A percentile compares a stretch with the other conserved stretches of the same genome.
These are phyloP conservation scores for Rugosomyces carneus DNA, from an alignment of 1,284 basidiomycete genomes.

Conservation along the genomic window DNA sequence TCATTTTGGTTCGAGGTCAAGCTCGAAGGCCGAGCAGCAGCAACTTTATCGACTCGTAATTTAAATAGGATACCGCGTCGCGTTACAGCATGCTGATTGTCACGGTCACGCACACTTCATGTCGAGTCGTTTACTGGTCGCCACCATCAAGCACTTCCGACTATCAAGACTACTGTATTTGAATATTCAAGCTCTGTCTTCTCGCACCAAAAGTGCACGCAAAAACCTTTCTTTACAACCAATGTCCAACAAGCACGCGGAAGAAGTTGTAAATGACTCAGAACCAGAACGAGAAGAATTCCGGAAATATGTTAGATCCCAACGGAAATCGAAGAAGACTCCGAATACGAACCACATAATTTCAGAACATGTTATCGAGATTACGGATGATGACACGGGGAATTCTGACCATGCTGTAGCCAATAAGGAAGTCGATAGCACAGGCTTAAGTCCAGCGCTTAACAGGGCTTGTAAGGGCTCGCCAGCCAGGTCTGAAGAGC, in stretches of 20 bases:
- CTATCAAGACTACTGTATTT: not conserved
- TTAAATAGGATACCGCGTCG: constrained; percentile 36
- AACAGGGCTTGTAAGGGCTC: not conserved
- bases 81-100: constrained; percentile 18
- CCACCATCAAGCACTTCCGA: not conserved
- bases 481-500: not conserved
- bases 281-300: constrained; percentile 57
- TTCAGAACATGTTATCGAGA: constrained; percentile 18
- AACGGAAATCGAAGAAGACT: constrained; percentile 5
- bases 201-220: not conserved
- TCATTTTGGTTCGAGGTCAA: constrained; percentile 10
- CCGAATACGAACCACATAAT: not conserved
- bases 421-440: not conserved
- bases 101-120: constrained; percentile 6
- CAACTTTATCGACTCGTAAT: not conserved
- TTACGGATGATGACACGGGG: constrained; percentile 18
- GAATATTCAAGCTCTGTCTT: not conserved
- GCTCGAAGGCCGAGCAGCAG: not conserved
- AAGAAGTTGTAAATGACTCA: constrained; percentile 55
- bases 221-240: not conserved
- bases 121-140: not conserved
- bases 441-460: not conserved
- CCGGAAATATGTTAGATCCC: constrained; percentile 24
- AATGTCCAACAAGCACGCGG: constrained; percentile 11
- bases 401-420: not conserved